These are phyloP conservation scores for Senna siamea DNA, from an alignment of 306 rosid species.

Conservation along the genomic window DNA sequence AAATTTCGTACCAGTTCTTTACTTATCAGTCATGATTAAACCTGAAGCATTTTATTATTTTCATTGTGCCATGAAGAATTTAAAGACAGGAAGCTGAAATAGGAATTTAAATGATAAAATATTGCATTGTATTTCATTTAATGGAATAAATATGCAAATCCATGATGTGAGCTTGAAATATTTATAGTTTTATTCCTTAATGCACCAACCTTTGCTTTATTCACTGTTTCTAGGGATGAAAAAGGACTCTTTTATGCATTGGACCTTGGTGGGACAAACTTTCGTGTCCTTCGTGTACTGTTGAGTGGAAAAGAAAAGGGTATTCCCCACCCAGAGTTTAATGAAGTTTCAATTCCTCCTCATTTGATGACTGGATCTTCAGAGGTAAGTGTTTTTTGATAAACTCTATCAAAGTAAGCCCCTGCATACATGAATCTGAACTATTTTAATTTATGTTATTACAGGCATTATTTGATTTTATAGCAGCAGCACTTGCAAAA, in stretches of 20 bases:
- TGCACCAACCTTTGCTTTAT: too few species aligned
- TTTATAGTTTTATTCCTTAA: neutral
- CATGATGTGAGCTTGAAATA: conserved; percentile 2
- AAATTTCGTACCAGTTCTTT: conserved; percentile 5
- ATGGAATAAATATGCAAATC: neutral
- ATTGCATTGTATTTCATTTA: conserved; percentile 3
- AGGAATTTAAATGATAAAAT: conserved; percentile 21
- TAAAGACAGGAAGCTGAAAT: neutral
- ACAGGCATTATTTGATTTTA: conserved; percentile 89
- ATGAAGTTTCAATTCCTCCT: conserved; percentile 95
- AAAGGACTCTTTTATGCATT: conserved; percentile 87
- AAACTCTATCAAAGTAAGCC: conserved; percentile 28
- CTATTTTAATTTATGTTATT: conserved; percentile 41
- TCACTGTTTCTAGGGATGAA: conserved; percentile 67
- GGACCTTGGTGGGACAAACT: conserved; percentile 98
- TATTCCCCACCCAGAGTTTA: conserved; percentile 56
- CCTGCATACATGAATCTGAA: conserved; percentile 20
- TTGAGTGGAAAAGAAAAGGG: conserved; percentile 81
- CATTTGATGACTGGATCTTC: conserved; percentile 86
- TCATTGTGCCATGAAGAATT: conserved; percentile 18
- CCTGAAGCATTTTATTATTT: conserved; percentile 21
- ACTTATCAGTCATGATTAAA: neutral
- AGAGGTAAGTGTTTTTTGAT: conserved; percentile 63
- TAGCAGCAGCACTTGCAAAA: conserved; percentile 75
- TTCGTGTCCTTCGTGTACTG: conserved; percentile 85